Evolutionary conservation across 768 basidiomycete genomes (phyloP), one percentile per base, ranked within the genome.

Genomic region (Panus rudis): DNA sequence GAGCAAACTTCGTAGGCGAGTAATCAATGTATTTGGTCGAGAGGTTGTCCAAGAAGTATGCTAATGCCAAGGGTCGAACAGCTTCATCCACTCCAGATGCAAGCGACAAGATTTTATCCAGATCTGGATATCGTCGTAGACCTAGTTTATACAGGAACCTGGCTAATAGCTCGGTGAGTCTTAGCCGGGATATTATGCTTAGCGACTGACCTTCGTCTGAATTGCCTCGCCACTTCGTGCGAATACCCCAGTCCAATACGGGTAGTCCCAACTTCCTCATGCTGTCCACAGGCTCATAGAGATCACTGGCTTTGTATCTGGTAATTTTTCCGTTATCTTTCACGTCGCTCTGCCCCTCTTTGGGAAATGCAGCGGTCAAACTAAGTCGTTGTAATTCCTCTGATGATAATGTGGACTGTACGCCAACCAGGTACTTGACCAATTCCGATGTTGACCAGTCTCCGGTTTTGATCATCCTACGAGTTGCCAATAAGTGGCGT

Each of bases 401-500:
- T 45, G 72, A 27, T 52, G 75, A 52, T 64, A 90, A 51, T 1
- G 73, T 73, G 13, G 78, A 73, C 54, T 79, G 78, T 7, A 96
- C 86, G 2, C 84, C 81, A 27, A 89, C 84, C 10, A 99, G 75
- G 59, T 99, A 96, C 56, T 82, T 84, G 41, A 84, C 75, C 13
- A 99, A 71, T 48, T 96, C 88, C 10, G 79, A 73, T 39, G 84
- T 80, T 2, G 83, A 86, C 92, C 92, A 93, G 50, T 88, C 83
- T 22, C 91, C 90, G 35, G 86, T 88, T 60, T 84, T 86, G 51
- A 90, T 78, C 85, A 90, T 87, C 59, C 88, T 90, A 48, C 4
- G n/a, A n/a, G n/a, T 14, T 24, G 17, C 24, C 17, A 27, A 21
- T 44, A 4, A 45, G 13, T 24, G 13, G 2, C 11, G 35, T 20